Conservation (phyloP, 2,329 filamentous ascomycete species). For the Calonectria pseudoturangicola region DNA sequence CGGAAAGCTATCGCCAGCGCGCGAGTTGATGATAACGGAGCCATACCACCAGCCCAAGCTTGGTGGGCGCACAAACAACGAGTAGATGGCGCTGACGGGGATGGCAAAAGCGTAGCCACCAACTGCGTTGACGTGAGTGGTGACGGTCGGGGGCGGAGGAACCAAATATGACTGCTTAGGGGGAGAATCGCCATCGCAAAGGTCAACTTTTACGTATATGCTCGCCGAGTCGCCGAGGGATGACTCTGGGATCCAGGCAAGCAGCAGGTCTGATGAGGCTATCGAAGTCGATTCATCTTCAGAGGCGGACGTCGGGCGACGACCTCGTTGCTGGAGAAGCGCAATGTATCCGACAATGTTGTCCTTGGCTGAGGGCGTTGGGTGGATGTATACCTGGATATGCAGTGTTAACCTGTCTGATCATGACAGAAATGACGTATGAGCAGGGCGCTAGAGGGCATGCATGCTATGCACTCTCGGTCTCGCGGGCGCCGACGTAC, state of each 20-base stretch:
- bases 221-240: slow-evolving; percentile 89
- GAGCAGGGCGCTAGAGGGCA: slow-evolving; percentile 14
- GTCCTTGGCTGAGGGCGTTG: slow-evolving; percentile 93
- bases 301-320: slow-evolving; percentile 60
- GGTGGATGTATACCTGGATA: slow-evolving; percentile 92
- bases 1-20: slow-evolving; percentile 93
- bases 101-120: slow-evolving; percentile 94
- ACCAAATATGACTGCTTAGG: slow-evolving; percentile 93
- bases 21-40: slow-evolving; percentile 93
- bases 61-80: slow-evolving; percentile 90
- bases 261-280: slow-evolving; percentile 83
- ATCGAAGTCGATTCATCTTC: slow-evolving; percentile 62
- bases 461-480: slow-evolving; percentile 18
- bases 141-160: slow-evolving; percentile 90
- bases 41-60: slow-evolving; percentile 99
- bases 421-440: slow-evolving; percentile 20
- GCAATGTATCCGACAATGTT: slow-evolving; percentile 97
- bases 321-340: slow-evolving; percentile 89
- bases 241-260: slow-evolving; percentile 95
- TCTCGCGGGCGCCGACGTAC: slow-evolving; percentile 65
- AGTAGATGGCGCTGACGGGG: slow-evolving; percentile 92
- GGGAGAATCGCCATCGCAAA: slow-evolving; percentile 86
- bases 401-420: slow-evolving; percentile 39
- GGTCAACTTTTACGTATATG: slow-evolving; percentile 96
- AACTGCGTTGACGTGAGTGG: slow-evolving; percentile 80